Base-by-base conservation (phyloP, 2,329 filamentous ascomycete species). In the Alternaria infectoria region DNA sequence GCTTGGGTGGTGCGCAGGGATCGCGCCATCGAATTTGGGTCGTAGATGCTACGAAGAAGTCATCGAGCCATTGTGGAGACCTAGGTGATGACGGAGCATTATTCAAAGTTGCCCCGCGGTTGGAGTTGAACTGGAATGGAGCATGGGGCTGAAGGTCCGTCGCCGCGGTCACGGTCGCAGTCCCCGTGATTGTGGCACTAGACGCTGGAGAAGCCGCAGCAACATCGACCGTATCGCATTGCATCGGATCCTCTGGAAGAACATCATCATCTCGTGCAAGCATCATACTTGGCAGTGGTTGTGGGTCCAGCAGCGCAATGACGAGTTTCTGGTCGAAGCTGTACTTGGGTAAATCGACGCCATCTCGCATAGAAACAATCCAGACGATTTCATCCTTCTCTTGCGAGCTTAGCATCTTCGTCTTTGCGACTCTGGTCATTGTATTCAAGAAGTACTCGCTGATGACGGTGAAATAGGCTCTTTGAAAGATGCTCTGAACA, bases 241-340 rank as follows among this genome's bases (percentile, higher is more conserved):
- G 43, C 13, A 46, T 21, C 12, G 25, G 15, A 2, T 13, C 59
- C 23, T 15, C 15, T 26, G 28, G 36, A 5, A 21, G 9, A 13
- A 19, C 12, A 28, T 47, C 44, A 13, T 7, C 32, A 15, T 45
- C 47, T n/a, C 15, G 15, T 11, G 26, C 49, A 32, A 30, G 25
- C 12, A 47, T 13, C 36, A 60, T 50, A 23, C 49, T 44, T 17
- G 59, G 28, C 7, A 54, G 25, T n/a, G 59, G 62, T 25, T 56
- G 56, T 9, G 47, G 46, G 43, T 65, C 56, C 9, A 79, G 60
- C 4, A 79, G 51, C 2, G 68, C 62, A 26, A 75, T 59, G 11
- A 77, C 69, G 13, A 78, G 69, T 2, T 64, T 66, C 56, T 76
- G 71, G 15, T 72, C 69, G 54, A 79, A 79, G 3, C 57, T 62